phyloP scores from a whole-genome alignment of 2,329 filamentous ascomycete genomes.

The Juglanconis sp. region DNA sequence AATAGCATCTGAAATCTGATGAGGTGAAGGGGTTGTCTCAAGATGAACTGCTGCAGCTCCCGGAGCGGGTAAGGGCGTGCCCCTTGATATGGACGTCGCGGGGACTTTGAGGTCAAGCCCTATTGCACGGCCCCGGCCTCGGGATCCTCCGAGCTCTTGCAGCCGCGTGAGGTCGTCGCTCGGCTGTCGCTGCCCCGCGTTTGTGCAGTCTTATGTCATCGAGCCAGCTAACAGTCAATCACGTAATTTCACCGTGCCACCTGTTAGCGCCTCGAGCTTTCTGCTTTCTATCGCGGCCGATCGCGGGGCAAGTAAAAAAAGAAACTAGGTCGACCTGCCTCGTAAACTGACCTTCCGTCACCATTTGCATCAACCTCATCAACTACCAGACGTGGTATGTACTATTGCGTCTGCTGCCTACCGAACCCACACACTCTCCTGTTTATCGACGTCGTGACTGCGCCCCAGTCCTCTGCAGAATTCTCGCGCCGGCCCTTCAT shows the following conservation, averaged over 20 bases:
- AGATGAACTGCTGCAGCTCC: conserved; percentile 7
- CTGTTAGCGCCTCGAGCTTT: not conserved
- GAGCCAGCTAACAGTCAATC: too few relatives aligned
- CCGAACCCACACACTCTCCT: too few relatives aligned
- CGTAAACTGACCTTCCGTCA: not conserved
- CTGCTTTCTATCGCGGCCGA: not conserved
- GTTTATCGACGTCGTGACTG: not conserved
- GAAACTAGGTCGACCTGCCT: not conserved
- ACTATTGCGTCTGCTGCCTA: not conserved
- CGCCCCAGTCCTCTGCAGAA: not conserved
- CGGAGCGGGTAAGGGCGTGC: not conserved
- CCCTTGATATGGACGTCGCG: not conserved
- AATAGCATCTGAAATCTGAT: too few relatives aligned
- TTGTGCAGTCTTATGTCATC: too few relatives aligned
- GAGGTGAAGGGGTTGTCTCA: conserved; percentile 4
- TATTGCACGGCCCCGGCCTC: not conserved
- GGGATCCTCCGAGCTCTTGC: not conserved
- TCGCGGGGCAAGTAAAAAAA: not conserved
- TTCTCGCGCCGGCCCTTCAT: not conserved
- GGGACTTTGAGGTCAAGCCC: not conserved
- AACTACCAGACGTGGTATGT: not conserved
- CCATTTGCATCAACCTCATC: not conserved
- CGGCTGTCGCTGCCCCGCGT: not conserved
- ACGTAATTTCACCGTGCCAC: not conserved
- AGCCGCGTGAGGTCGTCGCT: not conserved